Evolutionary conservation across 768 basidiomycete species (phyloP), one percentile per base, ranked within the genome.

Genomic region (Suillus ampliporus): DNA sequence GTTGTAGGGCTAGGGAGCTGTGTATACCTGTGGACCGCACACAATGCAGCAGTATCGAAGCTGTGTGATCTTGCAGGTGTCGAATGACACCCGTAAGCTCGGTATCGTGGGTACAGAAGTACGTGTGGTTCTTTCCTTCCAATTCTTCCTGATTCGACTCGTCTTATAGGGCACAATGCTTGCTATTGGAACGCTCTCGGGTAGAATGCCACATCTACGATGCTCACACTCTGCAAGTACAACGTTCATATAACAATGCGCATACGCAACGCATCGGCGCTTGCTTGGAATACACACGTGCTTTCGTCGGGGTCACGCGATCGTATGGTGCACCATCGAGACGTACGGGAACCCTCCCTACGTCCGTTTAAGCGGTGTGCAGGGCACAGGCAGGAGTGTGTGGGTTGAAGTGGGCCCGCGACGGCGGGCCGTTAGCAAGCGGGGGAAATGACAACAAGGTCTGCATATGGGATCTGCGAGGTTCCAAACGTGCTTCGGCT

Each of bases 371-470:
- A 86, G 69, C 82, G 83, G 51, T 89, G 88, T 64, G 79, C 85
- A 0, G 92, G 90, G 0, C 93, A 95, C 71, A 80, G 89, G 31
- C 97, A 99, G 71, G 97, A 99, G 95, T 99, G 2, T 99, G 97
- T 73, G 97, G 97, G 4, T 77, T 99, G 48, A 90, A 92, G 62
- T 99, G 96, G 97, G 79, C 41, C 63, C 76, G 57, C 69, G 81
- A 65, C 66, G 73, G 74, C 9, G 88, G 88, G 9, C 83, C 83
- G 35, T 84, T 99, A 5, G 97, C 97, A 4, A 94, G 91, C 67
- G 97, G 97, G 2, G 97, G 97, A 0, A 99, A 99, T 73, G 97
- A 99, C 77, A 99, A 99, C 78, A 98, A 98, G 79, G 92, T 99
- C 19, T 95, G 94, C 69, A 95, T 99, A 58, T 99, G 96, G 94